Percentiles rank a stretch among this genome's conserved stretches.
phyloP scores from a whole-genome alignment of 2,329 filamentous ascomycete genomes.

The Chrysosporium queenslandicum region DNA sequence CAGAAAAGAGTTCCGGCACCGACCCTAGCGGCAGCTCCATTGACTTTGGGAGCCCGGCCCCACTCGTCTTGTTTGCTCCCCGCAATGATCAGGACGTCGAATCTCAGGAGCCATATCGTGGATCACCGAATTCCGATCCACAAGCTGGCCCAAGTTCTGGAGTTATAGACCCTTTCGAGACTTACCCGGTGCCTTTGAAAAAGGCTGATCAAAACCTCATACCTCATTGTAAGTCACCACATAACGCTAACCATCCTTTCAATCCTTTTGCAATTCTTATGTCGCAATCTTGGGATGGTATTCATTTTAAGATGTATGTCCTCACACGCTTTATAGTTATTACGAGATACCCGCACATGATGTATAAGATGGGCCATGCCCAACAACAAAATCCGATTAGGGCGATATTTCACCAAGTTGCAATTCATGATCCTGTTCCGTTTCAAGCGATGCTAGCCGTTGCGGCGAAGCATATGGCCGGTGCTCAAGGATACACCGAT shows the following conservation, averaged over 20 bases:
- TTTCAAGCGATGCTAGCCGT: conserved; percentile 30
- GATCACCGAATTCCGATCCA: conserved; percentile 15
- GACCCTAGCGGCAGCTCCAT: background rate
- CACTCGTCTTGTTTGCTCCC: background rate
- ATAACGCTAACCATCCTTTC: no score
- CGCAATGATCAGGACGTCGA: background rate
- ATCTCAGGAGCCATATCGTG: background rate
- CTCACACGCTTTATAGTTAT: conserved; percentile 24
- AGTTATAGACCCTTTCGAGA: conserved; percentile 23
- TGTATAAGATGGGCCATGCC: conserved; percentile 26
- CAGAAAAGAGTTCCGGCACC: background rate
- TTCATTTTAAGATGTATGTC: conserved; percentile 3
- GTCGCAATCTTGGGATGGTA: no score
- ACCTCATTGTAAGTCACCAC: conserved; percentile 25
- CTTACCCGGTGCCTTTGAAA: conserved; percentile 23
- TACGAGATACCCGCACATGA: conserved; percentile 28
- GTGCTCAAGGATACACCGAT: conserved; percentile 25
- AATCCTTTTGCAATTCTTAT: background rate
- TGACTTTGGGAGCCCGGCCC: background rate
- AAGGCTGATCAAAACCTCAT: conserved; percentile 24
- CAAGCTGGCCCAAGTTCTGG: conserved; percentile 17
- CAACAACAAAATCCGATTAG: conserved; percentile 25
- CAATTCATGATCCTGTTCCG: conserved; percentile 24
- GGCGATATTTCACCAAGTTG: conserved; percentile 26
- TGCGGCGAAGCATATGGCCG: conserved; percentile 26